Conservation (phyloP, 768 basidiomycete species). For the Amanita phalloides region DNA sequence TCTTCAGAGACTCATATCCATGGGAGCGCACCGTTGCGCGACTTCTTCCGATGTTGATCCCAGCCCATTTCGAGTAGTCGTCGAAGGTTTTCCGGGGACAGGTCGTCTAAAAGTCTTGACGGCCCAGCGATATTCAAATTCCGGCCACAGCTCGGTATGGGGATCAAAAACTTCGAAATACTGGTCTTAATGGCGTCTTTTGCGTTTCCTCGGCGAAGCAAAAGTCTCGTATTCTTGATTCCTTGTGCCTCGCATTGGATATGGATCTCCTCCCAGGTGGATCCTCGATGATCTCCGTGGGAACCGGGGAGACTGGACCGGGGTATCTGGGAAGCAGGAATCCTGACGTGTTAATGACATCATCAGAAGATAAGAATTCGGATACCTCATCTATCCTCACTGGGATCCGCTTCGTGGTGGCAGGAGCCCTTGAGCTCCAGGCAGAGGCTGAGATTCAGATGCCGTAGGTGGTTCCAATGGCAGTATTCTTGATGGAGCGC, state of each 20-base stretch:
- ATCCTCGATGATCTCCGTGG: constrained; percentile 25
- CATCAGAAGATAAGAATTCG: background rate
- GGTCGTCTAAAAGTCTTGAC: constrained; percentile 18
- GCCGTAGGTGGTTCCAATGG: too few relatives aligned
- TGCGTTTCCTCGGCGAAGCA: constrained; percentile 12
- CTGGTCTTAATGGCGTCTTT: constrained; percentile 8
- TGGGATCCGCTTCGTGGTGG: background rate
- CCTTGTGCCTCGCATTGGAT: constrained; percentile 14
- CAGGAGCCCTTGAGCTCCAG: background rate
- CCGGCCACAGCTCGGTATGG: constrained; percentile 23
- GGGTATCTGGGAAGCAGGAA: constrained; percentile 2
- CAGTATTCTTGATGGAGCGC: background rate
- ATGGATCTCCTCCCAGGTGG: constrained; percentile 19
- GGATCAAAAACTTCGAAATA: constrained; percentile 29
- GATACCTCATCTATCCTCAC: background rate
- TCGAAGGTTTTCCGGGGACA: constrained; percentile 24
- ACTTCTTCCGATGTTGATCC: constrained; percentile 26
- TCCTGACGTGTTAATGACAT: background rate
- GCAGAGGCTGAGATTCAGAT: background rate
- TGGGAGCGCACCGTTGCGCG: constrained; percentile 15
- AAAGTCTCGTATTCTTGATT: constrained; percentile 33
- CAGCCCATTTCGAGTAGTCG: constrained; percentile 29
- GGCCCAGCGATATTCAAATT: constrained; percentile 27
- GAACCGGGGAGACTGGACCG: constrained; percentile 22
- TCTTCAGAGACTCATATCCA: constrained; percentile 23